Evolutionary conservation across 306 rosid genomes (phyloP), one percentile per base, ranked within the genome.

Genomic region (Calophaca sinica): DNA sequence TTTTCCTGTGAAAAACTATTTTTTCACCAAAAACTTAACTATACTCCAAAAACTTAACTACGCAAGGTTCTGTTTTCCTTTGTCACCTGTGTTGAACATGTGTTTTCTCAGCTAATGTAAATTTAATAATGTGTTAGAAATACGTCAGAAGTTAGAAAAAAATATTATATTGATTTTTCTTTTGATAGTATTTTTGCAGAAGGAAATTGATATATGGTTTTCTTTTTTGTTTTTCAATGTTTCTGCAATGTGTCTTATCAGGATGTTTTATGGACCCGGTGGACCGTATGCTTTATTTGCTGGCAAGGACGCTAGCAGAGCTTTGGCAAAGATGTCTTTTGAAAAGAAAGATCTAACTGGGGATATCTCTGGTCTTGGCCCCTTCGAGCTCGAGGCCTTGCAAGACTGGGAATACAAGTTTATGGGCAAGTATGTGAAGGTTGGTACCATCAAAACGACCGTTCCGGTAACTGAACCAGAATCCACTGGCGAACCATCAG

Each of bases 401-500:
- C 98, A 91, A 86, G 98, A 93, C 49, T 93, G 98, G 98, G 98
- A 93, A 81, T 89, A 85, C 84, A 91, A 89, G 88, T 93, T 93
- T 73, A 88, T 88, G 90, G 84, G 93, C 84, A 93, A 93, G 89
- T 93, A 93, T 38, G 86, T 71, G 2, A 89, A 86, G 82, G 98
- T 91, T 36, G 98, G 98, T 77, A 85, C 97, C 3, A 15, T 93
- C 14, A 81, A 78, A 85, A 78, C 70, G 70, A 3, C 80, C 0
- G 79, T 74, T 51, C 76, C 88, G 6, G 93, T 49, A 38, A 77
- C 85, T 9, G 88, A 87, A 51, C 88, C 80, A 13, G 82, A 86
- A 62, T 33, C 89, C 60, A 61, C 65, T 0, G 79, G 88, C 12
- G 88, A 87, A 55, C 72, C 93, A 6, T 53, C 89, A 4, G 83